These are phyloP conservation scores for Fusarium virguliforme DNA, from an alignment of 2,329 filamentous ascomycete genomes.

Conservation along the genomic window DNA sequence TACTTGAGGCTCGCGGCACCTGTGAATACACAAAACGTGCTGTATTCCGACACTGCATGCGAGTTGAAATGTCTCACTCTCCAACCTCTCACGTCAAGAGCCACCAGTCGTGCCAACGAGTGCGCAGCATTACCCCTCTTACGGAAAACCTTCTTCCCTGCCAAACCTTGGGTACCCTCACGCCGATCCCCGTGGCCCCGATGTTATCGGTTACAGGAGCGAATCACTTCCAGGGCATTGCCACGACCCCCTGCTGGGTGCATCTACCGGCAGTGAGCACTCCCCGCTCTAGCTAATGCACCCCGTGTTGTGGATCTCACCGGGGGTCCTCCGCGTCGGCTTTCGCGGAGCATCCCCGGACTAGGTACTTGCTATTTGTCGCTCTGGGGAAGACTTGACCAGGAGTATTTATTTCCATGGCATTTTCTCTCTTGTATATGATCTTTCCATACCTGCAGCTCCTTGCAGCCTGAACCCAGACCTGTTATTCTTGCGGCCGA, in stretches of 20 bases:
- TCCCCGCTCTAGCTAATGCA: neutral
- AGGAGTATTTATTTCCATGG: neutral
- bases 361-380: neutral
- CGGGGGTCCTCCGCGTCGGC: neutral
- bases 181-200: constrained; percentile 2
- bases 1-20: no score
- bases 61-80: neutral
- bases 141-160: constrained; percentile 7
- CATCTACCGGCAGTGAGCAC: neutral
- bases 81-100: neutral
- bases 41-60: neutral
- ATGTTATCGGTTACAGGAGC: neutral
- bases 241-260: neutral
- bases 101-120: neutral
- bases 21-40: neutral
- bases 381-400: neutral
- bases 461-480: neutral
- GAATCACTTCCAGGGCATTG: neutral
- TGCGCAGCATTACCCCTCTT: neutral
- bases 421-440: neutral
- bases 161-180: neutral
- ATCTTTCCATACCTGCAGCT: neutral
- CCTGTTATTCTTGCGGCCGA: neutral
- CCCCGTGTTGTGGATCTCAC: neutral
- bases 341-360: neutral